Base-by-base conservation (phyloP, 2,329 filamentous ascomycete species). In the Tolypocladium amazonense region DNA sequence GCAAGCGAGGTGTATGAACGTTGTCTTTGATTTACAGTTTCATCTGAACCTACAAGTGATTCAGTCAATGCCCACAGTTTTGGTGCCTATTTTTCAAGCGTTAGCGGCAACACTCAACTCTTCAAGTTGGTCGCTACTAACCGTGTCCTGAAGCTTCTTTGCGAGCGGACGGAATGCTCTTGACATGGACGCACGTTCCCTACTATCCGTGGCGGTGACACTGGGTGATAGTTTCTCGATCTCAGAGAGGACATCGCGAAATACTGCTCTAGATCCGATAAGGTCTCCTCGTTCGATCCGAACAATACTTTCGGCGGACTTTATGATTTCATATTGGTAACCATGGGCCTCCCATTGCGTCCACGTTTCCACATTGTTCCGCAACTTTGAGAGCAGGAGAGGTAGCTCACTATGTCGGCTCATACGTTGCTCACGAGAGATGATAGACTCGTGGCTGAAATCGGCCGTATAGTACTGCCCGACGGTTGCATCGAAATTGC, bases 261-360 rank as follows among this genome's bases (percentile, higher is more conserved):
- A 56, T 9, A 39, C 12, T 12, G 23, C 38, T n/a, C 18, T 25
- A 1, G 55, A 56, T 23, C 4, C 23, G 9, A n/a, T 5, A n/a
- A 39, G 39, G 20, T 45, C 57, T 14, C 35, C 50, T 35, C 47
- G 39, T 56, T 60, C 59, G 9, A 37, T n/a, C 14, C 56, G 56
- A 5, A 57, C 56, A 15, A 60, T 50, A 20, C 43, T 60, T n/a
- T 60, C 53, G 2, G 59, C 59, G 2, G 59, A 60, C 50, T 60
- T 60, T 4, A 60, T 58, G 18, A 58, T 54, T 47, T 60, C 59
- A 27, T 57, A 57, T 35, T 60, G 59, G 56, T 60, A 60, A 3
- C 59, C 53, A 43, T 60, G 59, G 2, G 59, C 56, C 50, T 60
- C 59, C 59, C 59, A 60, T 47, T 60, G 59, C 1, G 59, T 56